phyloP scores from a whole-genome alignment of 2,329 filamentous ascomycete genomes.

The Capronia coronata region DNA sequence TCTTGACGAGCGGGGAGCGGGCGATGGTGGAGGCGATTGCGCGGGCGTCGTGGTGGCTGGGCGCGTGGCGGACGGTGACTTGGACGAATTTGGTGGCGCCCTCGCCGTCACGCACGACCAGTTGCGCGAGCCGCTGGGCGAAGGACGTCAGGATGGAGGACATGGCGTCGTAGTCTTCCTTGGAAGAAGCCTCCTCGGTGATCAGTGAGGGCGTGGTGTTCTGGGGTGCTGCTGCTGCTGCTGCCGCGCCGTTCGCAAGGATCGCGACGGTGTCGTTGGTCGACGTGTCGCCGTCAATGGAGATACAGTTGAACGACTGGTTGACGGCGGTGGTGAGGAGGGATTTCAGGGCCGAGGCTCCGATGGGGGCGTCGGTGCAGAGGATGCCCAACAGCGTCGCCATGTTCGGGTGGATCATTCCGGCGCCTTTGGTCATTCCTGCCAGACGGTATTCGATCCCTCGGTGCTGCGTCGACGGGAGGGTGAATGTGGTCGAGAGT shows the following conservation, averaged over 20 bases:
- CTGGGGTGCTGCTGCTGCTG: constrained; percentile 57
- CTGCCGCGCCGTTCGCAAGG: constrained; percentile 90
- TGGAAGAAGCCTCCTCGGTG: constrained; percentile 38
- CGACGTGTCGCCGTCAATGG: constrained; percentile 91
- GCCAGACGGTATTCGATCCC: constrained; percentile 63
- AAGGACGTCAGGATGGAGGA: constrained; percentile 66
- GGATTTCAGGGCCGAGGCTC: constrained; percentile 57
- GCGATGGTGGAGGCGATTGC: constrained; percentile 83
- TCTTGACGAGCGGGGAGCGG: constrained; percentile 89
- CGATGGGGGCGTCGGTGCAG: constrained; percentile 82
- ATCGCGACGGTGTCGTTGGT: constrained; percentile 95
- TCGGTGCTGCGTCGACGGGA: constrained; percentile 69
- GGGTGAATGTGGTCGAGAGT: constrained; percentile 71
- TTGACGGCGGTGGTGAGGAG: constrained; percentile 70
- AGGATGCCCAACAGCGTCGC: constrained; percentile 87
- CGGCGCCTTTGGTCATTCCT: constrained; percentile 95
- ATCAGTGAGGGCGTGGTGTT: constrained; percentile 27
- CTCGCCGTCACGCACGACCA: constrained; percentile 92
- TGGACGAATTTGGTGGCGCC: constrained; percentile 98
- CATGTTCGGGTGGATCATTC: constrained; percentile 99
- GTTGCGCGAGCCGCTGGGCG: constrained; percentile 75
- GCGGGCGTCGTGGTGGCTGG: constrained; percentile 63
- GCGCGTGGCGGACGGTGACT: constrained; percentile 71
- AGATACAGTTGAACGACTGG: constrained; percentile 92
- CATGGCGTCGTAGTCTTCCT: constrained; percentile 62